Evolutionary conservation across 352 stramenopile species (phyloP), one percentile per base, ranked within the genome.

Genomic region (Phytopythium ostracodes): DNA sequence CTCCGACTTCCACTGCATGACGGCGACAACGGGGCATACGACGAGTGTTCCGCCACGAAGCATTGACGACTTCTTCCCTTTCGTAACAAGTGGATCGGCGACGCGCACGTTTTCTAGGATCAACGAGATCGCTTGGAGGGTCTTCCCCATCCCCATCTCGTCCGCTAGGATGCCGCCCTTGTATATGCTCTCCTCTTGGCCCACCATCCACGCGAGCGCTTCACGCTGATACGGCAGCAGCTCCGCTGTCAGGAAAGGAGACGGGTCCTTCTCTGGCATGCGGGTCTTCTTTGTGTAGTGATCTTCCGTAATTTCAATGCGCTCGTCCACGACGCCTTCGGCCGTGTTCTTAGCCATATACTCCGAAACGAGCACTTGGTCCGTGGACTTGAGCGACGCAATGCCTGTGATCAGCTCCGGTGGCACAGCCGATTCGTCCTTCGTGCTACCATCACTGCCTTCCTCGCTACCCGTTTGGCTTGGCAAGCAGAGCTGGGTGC

Each of bases 161-260:
- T 99, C 98, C 0, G 96, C 97, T 8, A 99, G 67, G 51, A 99
- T 98, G 3, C 97, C 97, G 29, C 97, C 97, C 54, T 86, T 79
- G 60, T 98, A 91, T 5, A 73, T 70, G 46, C 84, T 85, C 33
- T 88, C 59, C 71, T 99, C 97, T 77, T 99, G 96, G 2, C 63
- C 71, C 22, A 77, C 84, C 87, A 94, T 94, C 98, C 98, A 99
- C 46, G 81, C 95, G 15, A 99, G 79, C 2, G 97, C 97, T 81
- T 99, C 97, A 36, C 96, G 77, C 74, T 99, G 97, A 73, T 99
- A 99, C n/a, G 97, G 97, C 29, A 99, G 69, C n/a, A 99, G 78
- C 0, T 84, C 76, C 8, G 88, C 83, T 7, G 88, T 95, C 47
- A 98, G 67, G 33, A 76, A 64, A 17, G 85, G 77, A 20, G 88